A percentile compares a stretch with the other conserved stretches of the same genome.
These are phyloP conservation scores for Phaeoacremonium minimum DNA, from an alignment of 2,329 filamentous ascomycete genomes.

Conservation along the genomic window DNA sequence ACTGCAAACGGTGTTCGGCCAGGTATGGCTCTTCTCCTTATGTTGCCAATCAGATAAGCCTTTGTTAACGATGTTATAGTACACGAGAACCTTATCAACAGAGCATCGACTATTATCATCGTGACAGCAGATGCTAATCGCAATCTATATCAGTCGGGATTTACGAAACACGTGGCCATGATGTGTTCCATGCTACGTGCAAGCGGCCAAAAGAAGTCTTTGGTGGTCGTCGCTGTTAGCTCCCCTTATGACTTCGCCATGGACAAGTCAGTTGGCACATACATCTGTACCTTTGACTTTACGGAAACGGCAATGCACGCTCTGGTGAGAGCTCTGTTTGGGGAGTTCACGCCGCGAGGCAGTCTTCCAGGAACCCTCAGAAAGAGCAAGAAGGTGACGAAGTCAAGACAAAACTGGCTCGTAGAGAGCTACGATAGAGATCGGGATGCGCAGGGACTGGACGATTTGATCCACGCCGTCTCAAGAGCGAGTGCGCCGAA, in stretches of 20 bases:
- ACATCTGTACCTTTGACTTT: slow-evolving; percentile 94
- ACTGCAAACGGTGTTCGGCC: slow-evolving; percentile 89
- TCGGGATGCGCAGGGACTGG: slow-evolving; percentile 68
- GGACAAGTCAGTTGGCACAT: slow-evolving; percentile 85
- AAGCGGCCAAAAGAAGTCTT: slow-evolving; percentile 76
- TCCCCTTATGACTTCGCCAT: slow-evolving; percentile 96
- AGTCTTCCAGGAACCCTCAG: slow-evolving; percentile 70
- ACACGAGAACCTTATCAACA: slow-evolving; percentile 87
- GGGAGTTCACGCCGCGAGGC: slow-evolving; percentile 59
- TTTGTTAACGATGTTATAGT: slow-evolving; percentile 38
- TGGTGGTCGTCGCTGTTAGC: slow-evolving; percentile 89
- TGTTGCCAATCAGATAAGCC: not conserved
- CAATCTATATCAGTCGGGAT: slow-evolving; percentile 89
- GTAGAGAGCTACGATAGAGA: slow-evolving; percentile 84
- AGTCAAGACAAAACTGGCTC: slow-evolving; percentile 92
- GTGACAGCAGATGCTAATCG: slow-evolving; percentile 91
- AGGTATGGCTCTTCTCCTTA: slow-evolving; percentile 28
- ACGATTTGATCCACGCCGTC: slow-evolving; percentile 68
- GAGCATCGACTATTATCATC: slow-evolving; percentile 83
- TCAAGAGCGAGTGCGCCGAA: slow-evolving; percentile 63
- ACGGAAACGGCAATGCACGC: slow-evolving; percentile 88
- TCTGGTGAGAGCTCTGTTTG: slow-evolving; percentile 77
- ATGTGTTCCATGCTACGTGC: slow-evolving; percentile 82
- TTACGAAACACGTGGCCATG: slow-evolving; percentile 94
- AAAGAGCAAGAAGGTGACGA: slow-evolving; percentile 81